A percentile compares a stretch with the other conserved stretches of the same genome.
Conservation (phyloP, 2,329 filamentous ascomycete species). For the Fusarium pilosicola region DNA sequence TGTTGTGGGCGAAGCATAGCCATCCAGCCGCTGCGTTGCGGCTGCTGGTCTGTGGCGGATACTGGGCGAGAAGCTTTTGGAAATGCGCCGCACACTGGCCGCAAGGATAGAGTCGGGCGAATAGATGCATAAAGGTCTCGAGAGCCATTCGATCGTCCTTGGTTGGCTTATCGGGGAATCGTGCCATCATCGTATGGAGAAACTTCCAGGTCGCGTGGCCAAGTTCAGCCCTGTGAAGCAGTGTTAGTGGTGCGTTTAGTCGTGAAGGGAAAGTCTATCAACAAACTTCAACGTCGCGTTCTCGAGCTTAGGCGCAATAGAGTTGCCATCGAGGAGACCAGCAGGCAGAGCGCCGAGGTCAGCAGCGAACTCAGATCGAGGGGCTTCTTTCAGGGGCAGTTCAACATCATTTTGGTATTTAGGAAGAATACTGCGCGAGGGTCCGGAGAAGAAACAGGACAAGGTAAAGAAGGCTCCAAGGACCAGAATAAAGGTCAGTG, state of each 20-base stretch:
- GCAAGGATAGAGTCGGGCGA: slow-evolving; percentile 75
- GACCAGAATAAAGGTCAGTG: slow-evolving; percentile 63
- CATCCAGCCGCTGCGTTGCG: slow-evolving; percentile 73
- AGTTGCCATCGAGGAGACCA: slow-evolving; percentile 70
- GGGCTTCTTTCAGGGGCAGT: slow-evolving; percentile 42
- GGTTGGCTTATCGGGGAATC: slow-evolving; percentile 73
- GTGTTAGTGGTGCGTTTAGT: slow-evolving; percentile 10
- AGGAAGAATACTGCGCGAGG: slow-evolving; percentile 32
- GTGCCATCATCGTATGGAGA: slow-evolving; percentile 76
- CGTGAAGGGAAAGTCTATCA: background rate
- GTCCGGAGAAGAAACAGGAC: slow-evolving; percentile 67
- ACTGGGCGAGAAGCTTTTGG: slow-evolving; percentile 68
- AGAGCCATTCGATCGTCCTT: slow-evolving; percentile 70
- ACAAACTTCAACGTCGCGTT: slow-evolving; percentile 82
- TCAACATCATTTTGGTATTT: slow-evolving; percentile 35
- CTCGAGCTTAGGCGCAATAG: slow-evolving; percentile 82
- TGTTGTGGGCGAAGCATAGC: slow-evolving; percentile 75
- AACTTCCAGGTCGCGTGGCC: slow-evolving; percentile 76
- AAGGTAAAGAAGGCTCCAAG: slow-evolving; percentile 67
- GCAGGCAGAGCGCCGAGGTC: slow-evolving; percentile 57
- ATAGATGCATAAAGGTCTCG: slow-evolving; percentile 72
- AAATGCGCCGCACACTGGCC: slow-evolving; percentile 77
- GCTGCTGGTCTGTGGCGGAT: slow-evolving; percentile 72
- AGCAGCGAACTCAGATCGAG: slow-evolving; percentile 47
- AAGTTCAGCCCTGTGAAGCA: slow-evolving; percentile 64